These are phyloP conservation scores for Pseudocercospora cruenta DNA, from an alignment of 2,329 filamentous ascomycete species.

Conservation along the genomic window DNA sequence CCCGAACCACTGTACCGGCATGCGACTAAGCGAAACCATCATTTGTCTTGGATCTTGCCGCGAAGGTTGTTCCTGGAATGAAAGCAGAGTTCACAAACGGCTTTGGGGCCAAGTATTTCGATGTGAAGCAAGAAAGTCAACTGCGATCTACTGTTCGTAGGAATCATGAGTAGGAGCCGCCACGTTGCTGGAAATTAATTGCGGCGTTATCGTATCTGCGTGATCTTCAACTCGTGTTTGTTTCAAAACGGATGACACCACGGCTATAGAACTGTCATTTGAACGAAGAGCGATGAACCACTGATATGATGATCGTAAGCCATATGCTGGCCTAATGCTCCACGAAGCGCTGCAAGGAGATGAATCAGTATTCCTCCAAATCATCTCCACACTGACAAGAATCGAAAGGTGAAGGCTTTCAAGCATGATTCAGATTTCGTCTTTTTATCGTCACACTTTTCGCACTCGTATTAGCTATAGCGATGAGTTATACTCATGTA, in stretches of 20 bases:
- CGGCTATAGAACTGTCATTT: not conserved
- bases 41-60: conserved; percentile 2
- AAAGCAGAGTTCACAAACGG: conserved; percentile 2
- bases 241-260: not conserved
- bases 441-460: conserved; percentile 12
- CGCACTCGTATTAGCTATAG: not conserved
- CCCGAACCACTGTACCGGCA: conserved; percentile 8
- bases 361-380: too few species aligned
- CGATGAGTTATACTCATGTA: conserved; percentile 3
- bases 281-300: not conserved
- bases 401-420: not conserved
- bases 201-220: too few species aligned
- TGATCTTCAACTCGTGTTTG: not conserved
- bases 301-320: not conserved
- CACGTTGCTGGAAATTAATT: not conserved
- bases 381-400: not conserved
- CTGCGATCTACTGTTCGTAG: not conserved
- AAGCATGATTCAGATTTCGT: not conserved
- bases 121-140: not conserved
- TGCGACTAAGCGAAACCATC: conserved; percentile 14
- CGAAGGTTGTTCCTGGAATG: conserved; percentile 8
- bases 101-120: not conserved
- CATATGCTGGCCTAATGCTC: too few species aligned
- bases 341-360: not conserved
- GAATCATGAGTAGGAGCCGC: not conserved